phyloP scores from a whole-genome alignment of 1,284 basidiomycete species.

The Apiotrichum domesticum region DNA sequence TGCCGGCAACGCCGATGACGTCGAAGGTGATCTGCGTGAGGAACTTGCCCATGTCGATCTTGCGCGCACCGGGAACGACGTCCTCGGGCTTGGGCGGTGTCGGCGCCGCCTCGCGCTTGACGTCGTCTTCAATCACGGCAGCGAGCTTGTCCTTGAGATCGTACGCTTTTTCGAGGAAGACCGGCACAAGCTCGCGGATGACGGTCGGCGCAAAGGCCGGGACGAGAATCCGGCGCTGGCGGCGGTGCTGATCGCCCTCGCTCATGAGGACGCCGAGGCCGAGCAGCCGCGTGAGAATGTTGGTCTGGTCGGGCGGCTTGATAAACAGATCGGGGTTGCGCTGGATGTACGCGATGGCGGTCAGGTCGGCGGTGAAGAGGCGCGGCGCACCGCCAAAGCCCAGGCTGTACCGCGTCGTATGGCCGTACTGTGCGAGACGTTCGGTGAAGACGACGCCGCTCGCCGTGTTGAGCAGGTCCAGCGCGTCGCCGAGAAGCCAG shows the following conservation, averaged over 20 bases:
- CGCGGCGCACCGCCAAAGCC: neutral
- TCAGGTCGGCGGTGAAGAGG: conserved; percentile 57
- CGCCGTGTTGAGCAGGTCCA: too few relatives aligned
- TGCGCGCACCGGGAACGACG: conserved; percentile 10
- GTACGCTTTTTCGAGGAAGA: conserved; percentile 59
- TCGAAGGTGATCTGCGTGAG: conserved; percentile 56
- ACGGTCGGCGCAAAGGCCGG: conserved; percentile 40
- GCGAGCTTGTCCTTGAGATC: conserved; percentile 45
- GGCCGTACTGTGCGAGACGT: conserved; percentile 10
- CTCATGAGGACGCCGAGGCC: conserved; percentile 41
- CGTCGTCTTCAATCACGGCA: neutral
- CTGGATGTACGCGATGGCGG: conserved; percentile 59
- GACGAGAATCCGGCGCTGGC: conserved; percentile 50
- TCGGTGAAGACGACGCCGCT: too few relatives aligned
- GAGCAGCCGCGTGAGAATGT: conserved; percentile 50
- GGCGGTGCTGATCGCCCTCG: conserved; percentile 52
- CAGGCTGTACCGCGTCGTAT: conserved; percentile 14
- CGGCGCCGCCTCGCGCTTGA: neutral
- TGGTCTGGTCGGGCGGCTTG: conserved; percentile 58
- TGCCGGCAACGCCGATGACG: conserved; percentile 61
- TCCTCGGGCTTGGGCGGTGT: conserved; percentile 9
- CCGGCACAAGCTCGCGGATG: conserved; percentile 44
- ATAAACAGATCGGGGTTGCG: conserved; percentile 58
- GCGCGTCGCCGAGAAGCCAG: too few relatives aligned
- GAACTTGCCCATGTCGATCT: conserved; percentile 9